These are phyloP conservation scores for Populus hybrid DNA, from an alignment of 441 rosid genomes.

Conservation along the genomic window DNA sequence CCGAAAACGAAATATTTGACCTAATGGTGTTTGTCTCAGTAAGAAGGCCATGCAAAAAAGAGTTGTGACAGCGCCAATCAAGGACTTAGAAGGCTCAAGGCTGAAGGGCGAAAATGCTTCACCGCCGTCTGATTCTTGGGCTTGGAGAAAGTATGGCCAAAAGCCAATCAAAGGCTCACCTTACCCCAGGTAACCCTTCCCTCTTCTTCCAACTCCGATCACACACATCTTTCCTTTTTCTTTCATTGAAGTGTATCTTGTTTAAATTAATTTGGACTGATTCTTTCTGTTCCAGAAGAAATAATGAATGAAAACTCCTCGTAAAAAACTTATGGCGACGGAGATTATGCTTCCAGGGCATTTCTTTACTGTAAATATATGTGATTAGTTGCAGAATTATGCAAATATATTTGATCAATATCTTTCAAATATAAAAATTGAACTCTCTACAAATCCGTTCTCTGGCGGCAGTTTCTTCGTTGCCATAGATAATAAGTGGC, in stretches of 20 bases:
- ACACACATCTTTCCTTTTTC: not conserved
- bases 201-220: not conserved
- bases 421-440: not conserved
- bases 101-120: slow-evolving; percentile 71
- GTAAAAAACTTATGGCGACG: not conserved
- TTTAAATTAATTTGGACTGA: too few relatives aligned
- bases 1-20: not conserved
- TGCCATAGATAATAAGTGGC: not conserved
- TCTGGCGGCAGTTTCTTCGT: not conserved
- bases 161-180: slow-evolving; percentile 99
- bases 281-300: not conserved
- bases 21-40: slow-evolving; percentile 24
- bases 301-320: not conserved
- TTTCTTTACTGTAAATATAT: not conserved
- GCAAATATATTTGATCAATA: too few relatives aligned
- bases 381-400: not conserved
- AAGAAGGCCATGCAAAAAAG: slow-evolving; percentile 62
- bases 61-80: slow-evolving; percentile 81
- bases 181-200: slow-evolving; percentile 55
- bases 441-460: not conserved
- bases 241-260: not conserved
- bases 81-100: slow-evolving; percentile 63
- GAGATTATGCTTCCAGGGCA: not conserved
- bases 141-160: slow-evolving; percentile 97
- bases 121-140: slow-evolving; percentile 93